Conservation (phyloP, 2,329 filamentous ascomycete genomes). For the Cercospora janseana region DNA sequence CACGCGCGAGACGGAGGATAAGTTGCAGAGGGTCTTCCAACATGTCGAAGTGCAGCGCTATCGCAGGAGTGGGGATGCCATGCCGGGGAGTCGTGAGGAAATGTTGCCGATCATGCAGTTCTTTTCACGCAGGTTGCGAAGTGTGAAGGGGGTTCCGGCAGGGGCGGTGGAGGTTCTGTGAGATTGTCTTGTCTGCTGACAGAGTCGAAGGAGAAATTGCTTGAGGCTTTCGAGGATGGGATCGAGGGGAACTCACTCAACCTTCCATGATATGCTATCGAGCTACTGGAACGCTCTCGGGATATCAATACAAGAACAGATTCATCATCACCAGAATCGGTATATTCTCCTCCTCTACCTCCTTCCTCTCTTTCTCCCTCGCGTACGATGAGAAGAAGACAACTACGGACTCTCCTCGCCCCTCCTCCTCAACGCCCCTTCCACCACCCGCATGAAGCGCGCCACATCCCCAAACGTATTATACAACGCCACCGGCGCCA, state of each 20-base stretch:
- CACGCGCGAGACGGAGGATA: slow-evolving; percentile 62
- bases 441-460: slow-evolving; percentile 57
- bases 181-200: too few relatives aligned
- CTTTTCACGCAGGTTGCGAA: slow-evolving; percentile 64
- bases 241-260: too few relatives aligned
- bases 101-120: slow-evolving; percentile 89
- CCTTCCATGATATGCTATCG: too few relatives aligned
- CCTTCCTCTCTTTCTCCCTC: too few relatives aligned
- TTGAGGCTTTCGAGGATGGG: too few relatives aligned
- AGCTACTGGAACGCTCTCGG: too few relatives aligned
- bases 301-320: too few relatives aligned
- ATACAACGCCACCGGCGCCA: slow-evolving; percentile 81
- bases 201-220: too few relatives aligned
- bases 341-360: too few relatives aligned
- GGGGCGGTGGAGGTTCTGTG: slow-evolving; percentile 51
- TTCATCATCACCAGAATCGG: too few relatives aligned
- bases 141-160: slow-evolving; percentile 53
- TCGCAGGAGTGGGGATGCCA: slow-evolving; percentile 68
- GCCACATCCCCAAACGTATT: slow-evolving; percentile 74
- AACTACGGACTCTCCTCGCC: not conserved
- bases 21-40: slow-evolving; percentile 54
- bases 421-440: slow-evolving; percentile 39
- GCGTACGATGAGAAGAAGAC: too few relatives aligned
- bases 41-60: slow-evolving; percentile 68
- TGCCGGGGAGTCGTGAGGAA: slow-evolving; percentile 82